Base-by-base conservation (phyloP, 1,284 basidiomycete genomes). In the Ustilago trichophora region DNA sequence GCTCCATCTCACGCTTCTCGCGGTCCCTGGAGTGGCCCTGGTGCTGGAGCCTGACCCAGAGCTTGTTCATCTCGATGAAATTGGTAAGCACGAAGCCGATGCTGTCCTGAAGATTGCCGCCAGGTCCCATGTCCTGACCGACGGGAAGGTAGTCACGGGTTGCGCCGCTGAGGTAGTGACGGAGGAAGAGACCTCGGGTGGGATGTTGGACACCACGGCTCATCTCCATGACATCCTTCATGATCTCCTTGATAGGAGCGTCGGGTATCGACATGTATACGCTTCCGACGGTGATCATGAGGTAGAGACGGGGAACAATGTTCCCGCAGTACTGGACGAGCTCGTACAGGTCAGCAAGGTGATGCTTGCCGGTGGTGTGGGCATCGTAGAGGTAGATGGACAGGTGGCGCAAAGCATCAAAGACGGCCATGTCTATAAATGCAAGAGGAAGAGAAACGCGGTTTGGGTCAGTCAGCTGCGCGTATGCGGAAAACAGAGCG, bases 21-120 rank as follows among this genome's bases (percentile, higher is more conserved):
- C 79, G 75, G 18, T 81, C 79, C 26, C 79, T 54, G 2, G 76
- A 79, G 46, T 78, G 79, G 26, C 79, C 79, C 31, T 80, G 79
- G 45, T 81, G 79, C 58, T 81, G 79, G 25, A 80, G 72, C 25
- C 79, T 66, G 25, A 81, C 79, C 79, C 79, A 81, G 25, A 81
- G 74, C 70, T 80, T 80, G 71, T 81, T 81, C 79, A 81, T 81
- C 59, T 81, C 79, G 58, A 81, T 77, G 44, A 81, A 80, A 48
- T 81, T 81, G 54, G 76, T 75, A 32, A 81, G 73, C 27, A 81
- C 74, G 37, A 81, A 81, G 46, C 75, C 74, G 45, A 81, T 80
- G 55, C 70, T 74, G 63, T 81, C 79, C 41, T 73, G 70, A 12
- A 81, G 66, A 27, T 75, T 73, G 34, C 79, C 79, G 16, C 68